Base-by-base conservation (phyloP, 2,329 filamentous ascomycete species). In the Aspergillus ruber region DNA sequence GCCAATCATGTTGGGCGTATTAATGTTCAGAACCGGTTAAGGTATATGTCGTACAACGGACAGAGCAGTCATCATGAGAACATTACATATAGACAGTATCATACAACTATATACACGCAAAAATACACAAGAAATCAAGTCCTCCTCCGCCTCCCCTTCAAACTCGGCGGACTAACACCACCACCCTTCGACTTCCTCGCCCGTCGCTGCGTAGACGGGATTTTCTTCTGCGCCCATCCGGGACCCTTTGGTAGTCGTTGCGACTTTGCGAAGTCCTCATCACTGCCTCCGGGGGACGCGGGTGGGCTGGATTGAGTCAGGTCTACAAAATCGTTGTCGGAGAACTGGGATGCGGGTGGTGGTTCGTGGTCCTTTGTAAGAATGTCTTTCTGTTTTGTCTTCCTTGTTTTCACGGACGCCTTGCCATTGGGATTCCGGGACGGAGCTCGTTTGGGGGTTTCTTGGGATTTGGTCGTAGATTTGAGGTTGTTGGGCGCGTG, bases 241-340 rank as follows among this genome's bases (percentile, higher is more conserved):
- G 57, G 50, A 2, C 58, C 64, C 6, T 49, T 50, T 1, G 62
- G 60, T 17, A 67, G 57, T 6, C 54, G 56, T 20, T 59, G 56
- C n/a, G 58, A 56, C 18, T 46, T 54, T n/a, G 58, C 56, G 55
- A 54, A 64, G 18, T 65, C 62, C 17, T 58, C 48, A 32, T 65
- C 64, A 43, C 56, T 61, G n/a, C 56, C 59, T 2, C 46, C 57
- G 3, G 59, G 58, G 2, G 59, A 59, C 6, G 44, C 50, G 1
- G 55, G 52, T 17, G 66, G 64, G 49, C 67, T 71, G 10, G 63
- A 65, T n/a, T 60, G 53, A 7, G 69, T 72, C 39, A 72, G 52
- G 47, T 71, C 69, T 27, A 71, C 59, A 25, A 70, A 44, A 33
- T 58, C 53, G 27, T 69, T 44, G 33, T 58, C 53, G 21, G 60